Percentiles rank a stretch among this genome's conserved stretches.
Conservation (phyloP, 2,329 filamentous ascomycete genomes). For the Alternaria sp. region DNA sequence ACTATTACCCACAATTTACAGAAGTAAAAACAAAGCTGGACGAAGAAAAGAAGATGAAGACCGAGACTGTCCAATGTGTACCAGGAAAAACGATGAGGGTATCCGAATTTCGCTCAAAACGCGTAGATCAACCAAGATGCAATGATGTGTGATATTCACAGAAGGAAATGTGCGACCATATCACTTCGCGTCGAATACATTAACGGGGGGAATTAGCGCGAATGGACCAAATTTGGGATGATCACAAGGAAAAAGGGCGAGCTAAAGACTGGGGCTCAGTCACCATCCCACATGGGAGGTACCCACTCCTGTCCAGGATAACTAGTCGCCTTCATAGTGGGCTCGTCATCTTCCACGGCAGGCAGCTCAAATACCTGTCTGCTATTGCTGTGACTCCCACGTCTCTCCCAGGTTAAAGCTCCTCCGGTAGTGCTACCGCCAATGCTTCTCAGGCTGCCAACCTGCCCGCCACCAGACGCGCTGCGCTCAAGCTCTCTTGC, state of each 20-base stretch:
- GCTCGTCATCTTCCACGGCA: constrained; percentile 54
- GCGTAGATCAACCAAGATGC: neutral
- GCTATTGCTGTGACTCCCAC: constrained; percentile 20
- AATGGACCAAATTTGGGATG: neutral
- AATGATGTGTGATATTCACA: neutral
- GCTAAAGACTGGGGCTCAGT: constrained; percentile 16
- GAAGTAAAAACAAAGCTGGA: neutral
- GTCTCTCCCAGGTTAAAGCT: constrained; percentile 34
- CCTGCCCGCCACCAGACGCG: constrained; percentile 38
- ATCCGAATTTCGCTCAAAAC: constrained; percentile 26
- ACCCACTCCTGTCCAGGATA: constrained; percentile 77
- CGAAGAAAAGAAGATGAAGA: constrained; percentile 2
- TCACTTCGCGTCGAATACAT: neutral
- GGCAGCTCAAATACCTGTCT: constrained; percentile 42
- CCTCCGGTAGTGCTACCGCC: constrained; percentile 35
- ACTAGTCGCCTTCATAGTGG: constrained; percentile 69
- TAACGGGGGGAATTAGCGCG: neutral
- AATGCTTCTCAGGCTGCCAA: constrained; percentile 40
- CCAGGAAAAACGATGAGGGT: constrained; percentile 18
- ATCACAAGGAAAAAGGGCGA: neutral
- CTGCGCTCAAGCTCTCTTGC: constrained; percentile 45
- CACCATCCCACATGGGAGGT: constrained; percentile 52
- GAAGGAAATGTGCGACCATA: neutral
- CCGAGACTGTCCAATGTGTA: neutral
- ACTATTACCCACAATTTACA: neutral